A percentile compares a stretch with the other conserved stretches of the same genome.
phyloP scores from a whole-genome alignment of 2,329 filamentous ascomycete species.

The Stagonosporopsis rhizophila region DNA sequence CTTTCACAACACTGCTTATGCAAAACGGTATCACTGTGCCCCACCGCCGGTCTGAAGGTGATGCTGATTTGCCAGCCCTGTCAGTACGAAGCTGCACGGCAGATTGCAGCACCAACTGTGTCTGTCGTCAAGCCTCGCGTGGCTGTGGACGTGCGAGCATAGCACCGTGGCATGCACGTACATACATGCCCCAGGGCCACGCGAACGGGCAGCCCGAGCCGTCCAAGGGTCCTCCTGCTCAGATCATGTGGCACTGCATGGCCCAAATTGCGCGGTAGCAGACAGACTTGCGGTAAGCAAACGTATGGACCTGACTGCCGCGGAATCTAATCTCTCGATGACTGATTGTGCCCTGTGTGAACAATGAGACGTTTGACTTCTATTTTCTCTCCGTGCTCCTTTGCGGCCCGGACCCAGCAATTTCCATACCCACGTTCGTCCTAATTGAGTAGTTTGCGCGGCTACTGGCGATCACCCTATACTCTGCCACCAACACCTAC shows the following conservation, averaged over 20 bases:
- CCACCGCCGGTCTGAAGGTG: not conserved
- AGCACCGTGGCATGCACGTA: conserved; percentile 2
- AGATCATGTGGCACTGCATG: too few species aligned
- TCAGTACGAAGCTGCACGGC: conserved; percentile 24
- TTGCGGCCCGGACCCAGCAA: conserved; percentile 4
- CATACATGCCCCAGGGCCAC: conserved; percentile 3
- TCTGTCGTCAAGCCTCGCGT: conserved; percentile 10
- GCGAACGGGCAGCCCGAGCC: conserved; percentile 16
- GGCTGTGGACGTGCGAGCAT: conserved; percentile 6
- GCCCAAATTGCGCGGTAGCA: not conserved
- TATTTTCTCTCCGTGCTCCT: not conserved
- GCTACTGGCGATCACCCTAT: not conserved
- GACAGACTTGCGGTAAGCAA: not conserved
- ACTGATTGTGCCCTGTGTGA: not conserved
- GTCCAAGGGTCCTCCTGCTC: not conserved
- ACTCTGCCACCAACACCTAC: not conserved
- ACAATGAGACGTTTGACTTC: not conserved
- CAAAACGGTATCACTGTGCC: conserved; percentile 25
- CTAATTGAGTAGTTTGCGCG: conserved; percentile 5
- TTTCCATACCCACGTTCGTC: conserved; percentile 3
- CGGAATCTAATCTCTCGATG: conserved; percentile 2
- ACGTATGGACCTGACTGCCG: not conserved
- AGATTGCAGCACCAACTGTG: conserved; percentile 10
- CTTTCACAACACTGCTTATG: conserved; percentile 23
- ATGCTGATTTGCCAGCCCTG: conserved; percentile 20